A percentile compares a stretch with the other conserved stretches of the same genome.
Conservation (phyloP, 139 green algal genomes). For the Trebouxia sp. region DNA sequence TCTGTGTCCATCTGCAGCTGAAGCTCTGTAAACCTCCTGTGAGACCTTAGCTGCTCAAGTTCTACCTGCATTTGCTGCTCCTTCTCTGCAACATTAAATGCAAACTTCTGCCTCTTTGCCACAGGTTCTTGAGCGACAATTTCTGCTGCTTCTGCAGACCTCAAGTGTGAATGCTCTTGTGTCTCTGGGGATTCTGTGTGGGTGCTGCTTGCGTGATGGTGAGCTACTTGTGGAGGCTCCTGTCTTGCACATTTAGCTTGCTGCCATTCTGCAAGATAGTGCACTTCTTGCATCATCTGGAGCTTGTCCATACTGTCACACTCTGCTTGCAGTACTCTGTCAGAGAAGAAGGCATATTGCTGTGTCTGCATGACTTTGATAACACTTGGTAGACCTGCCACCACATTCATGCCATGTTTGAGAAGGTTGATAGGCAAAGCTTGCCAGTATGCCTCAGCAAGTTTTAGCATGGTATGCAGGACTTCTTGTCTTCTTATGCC, state of each 20-base stretch:
- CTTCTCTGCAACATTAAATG: constrained; percentile 5
- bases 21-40: background rate
- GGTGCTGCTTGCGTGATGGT: constrained; percentile 1
- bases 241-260: background rate
- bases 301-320: too few species aligned
- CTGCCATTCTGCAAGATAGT: too few species aligned
- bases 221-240: background rate
- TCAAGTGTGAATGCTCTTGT: background rate
- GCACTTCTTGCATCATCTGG: too few species aligned
- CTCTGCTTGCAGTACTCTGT: too few species aligned
- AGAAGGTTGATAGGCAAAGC: too few species aligned
- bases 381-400: too few species aligned
- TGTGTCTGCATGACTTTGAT: too few species aligned
- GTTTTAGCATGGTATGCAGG: too few species aligned
- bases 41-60: constrained; percentile 6
- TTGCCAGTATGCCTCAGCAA: too few species aligned
- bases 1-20: background rate
- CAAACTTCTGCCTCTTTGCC: constrained; percentile 17
- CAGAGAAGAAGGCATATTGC: too few species aligned
- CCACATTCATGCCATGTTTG: too few species aligned
- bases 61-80: constrained; percentile 12
- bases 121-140: background rate
- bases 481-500: too few species aligned
- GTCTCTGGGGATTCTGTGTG: background rate
- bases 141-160: constrained; percentile 22